These are phyloP conservation scores for Coniochaeta prunicola DNA, from an alignment of 2,329 filamentous ascomycete genomes.

Conservation along the genomic window DNA sequence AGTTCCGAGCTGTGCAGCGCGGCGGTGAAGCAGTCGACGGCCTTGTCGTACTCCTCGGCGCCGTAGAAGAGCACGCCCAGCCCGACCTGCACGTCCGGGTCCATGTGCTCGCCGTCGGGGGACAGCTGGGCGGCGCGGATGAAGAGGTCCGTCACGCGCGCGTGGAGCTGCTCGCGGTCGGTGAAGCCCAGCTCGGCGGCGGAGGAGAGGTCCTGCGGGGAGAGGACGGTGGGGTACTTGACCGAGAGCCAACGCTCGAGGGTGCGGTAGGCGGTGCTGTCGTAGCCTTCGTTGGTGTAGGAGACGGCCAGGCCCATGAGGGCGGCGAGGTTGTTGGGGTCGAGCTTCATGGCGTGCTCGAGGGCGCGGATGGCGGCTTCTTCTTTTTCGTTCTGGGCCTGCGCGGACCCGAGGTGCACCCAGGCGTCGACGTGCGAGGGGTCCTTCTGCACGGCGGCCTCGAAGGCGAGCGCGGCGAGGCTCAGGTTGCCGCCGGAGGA, in stretches of 20 bases:
- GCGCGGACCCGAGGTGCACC: constrained; percentile 84
- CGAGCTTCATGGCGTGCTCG: constrained; percentile 82
- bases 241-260: constrained; percentile 94
- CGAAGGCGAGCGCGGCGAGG: constrained; percentile 87
- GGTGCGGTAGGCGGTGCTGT: constrained; percentile 92
- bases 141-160: constrained; percentile 84
- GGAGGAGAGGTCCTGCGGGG: constrained; percentile 64
- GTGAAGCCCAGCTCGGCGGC: constrained; percentile 88
- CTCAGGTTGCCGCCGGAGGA: constrained; percentile 90
- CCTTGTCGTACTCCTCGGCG: constrained; percentile 95
- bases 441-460: constrained; percentile 88
- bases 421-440: constrained; percentile 84
- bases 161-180: constrained; percentile 81
- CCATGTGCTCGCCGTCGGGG: constrained; percentile 90
- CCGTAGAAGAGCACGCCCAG: constrained; percentile 97
- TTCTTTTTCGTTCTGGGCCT: constrained; percentile 98
- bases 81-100: constrained; percentile 95
- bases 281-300: constrained; percentile 98
- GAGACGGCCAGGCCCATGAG: constrained; percentile 94
- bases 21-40: constrained; percentile 94
- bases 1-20: constrained; percentile 80
- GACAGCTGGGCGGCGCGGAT: constrained; percentile 88
- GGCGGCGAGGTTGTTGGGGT: constrained; percentile 78
- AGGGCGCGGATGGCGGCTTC: constrained; percentile 89
- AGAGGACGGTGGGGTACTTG: constrained; percentile 80